Evolutionary conservation across 2,329 filamentous ascomycete species (phyloP).

Genomic region (Aspergillus floridensis): DNA sequence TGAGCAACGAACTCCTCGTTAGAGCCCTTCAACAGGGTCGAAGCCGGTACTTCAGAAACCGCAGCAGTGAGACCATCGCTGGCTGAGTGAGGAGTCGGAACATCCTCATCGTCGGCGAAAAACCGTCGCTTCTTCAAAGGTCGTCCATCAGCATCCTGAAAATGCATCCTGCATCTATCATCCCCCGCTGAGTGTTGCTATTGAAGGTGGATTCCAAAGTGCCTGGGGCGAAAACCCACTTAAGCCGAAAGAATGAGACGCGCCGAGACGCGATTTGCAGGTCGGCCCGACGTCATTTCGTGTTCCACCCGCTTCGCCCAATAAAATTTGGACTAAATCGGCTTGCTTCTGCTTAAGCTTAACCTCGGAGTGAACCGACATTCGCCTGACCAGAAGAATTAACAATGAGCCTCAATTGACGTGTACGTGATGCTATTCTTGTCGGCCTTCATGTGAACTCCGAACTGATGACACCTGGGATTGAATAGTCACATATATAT

Average conservation of each 20-base stretch:
- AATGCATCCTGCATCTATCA: conserved; percentile 30
- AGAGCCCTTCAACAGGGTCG: neutral
- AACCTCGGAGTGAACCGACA: neutral
- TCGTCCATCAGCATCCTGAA: conserved; percentile 48
- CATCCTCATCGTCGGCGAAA: conserved; percentile 52
- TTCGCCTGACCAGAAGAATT: neutral
- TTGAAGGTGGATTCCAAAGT: neutral
- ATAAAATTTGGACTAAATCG: neutral
- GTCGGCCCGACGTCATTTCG: conserved; percentile 27
- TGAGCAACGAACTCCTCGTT: neutral
- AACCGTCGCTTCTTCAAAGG: conserved; percentile 63
- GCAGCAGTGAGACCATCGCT: conserved; percentile 2
- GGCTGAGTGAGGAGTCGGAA: conserved; percentile 19
- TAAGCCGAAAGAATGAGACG: conserved; percentile 25
- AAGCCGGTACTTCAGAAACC: conserved; percentile 20
- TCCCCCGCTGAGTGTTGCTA: neutral
- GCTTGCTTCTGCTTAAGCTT: neutral
- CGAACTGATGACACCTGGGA: neutral
- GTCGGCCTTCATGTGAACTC: neutral
- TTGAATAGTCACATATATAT: neutral
- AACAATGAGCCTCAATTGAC: neutral
- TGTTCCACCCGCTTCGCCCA: conserved; percentile 6
- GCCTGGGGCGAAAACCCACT: neutral
- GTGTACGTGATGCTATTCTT: neutral
- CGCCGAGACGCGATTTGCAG: conserved; percentile 33